phyloP scores from a whole-genome alignment of 257 asterid genomes.

The Primulina eburnea region DNA sequence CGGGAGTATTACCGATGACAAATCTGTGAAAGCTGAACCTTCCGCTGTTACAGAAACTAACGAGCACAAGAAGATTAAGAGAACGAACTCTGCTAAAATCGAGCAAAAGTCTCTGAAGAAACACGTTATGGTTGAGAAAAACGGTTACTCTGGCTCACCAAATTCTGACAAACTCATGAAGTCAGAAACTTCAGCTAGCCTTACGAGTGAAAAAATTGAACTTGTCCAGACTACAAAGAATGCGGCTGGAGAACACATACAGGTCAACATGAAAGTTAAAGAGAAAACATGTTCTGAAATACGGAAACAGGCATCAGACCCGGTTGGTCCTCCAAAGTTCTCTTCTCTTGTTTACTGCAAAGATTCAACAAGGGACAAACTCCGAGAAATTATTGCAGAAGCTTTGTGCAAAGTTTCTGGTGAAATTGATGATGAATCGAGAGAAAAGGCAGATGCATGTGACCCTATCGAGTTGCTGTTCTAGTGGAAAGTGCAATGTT shows the following conservation, averaged over 20 bases:
- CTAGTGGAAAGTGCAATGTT: constrained; percentile 50
- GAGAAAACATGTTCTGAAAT: constrained; percentile 40
- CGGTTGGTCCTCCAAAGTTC: constrained; percentile 45
- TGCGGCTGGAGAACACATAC: constrained; percentile 27
- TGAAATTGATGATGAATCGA: constrained; percentile 45
- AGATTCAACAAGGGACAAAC: constrained; percentile 53
- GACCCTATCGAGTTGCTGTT: constrained; percentile 80
- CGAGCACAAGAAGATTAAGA: constrained; percentile 39
- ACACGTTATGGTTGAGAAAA: constrained; percentile 45
- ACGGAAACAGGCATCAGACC: constrained; percentile 25
- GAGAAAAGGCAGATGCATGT: constrained; percentile 38
- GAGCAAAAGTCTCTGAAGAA: constrained; percentile 39
- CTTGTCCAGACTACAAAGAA: constrained; percentile 26
- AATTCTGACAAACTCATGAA: constrained; percentile 33
- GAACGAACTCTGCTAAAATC: constrained; percentile 44
- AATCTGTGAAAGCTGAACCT: constrained; percentile 36
- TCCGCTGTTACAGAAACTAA: constrained; percentile 32
- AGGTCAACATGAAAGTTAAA: constrained; percentile 38
- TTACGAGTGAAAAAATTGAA: constrained; percentile 33
- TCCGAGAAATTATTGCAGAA: constrained; percentile 53
- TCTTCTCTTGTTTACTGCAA: constrained; percentile 54
- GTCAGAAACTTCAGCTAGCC: constrained; percentile 36
- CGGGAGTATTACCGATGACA: constrained; percentile 36
- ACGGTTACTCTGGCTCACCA: constrained; percentile 17
- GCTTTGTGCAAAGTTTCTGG: constrained; percentile 45